Evolutionary conservation across 768 basidiomycete genomes (phyloP).

Genomic region (Scleroderma bovista): DNA sequence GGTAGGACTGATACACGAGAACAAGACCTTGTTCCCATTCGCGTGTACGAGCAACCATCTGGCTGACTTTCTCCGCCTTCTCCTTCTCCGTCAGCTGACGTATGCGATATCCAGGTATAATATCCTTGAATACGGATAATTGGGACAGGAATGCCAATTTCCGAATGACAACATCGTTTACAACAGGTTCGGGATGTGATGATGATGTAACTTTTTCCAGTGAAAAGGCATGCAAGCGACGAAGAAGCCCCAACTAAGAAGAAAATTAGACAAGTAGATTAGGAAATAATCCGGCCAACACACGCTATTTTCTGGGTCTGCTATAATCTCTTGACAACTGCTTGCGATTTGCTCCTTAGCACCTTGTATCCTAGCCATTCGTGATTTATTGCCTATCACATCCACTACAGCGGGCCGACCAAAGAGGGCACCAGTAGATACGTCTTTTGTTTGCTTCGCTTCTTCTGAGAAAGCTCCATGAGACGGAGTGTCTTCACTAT

Average conservation of each 20-base stretch:
- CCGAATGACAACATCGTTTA: slow-evolving; percentile 78
- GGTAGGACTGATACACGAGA: slow-evolving; percentile 79
- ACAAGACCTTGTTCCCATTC: slow-evolving; percentile 97
- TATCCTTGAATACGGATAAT: slow-evolving; percentile 91
- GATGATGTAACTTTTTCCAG: slow-evolving; percentile 66
- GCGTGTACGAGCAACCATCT: slow-evolving; percentile 82
- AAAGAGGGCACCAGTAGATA: slow-evolving; percentile 80
- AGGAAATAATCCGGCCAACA: slow-evolving; percentile 24
- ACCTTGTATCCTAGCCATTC: slow-evolving; percentile 58
- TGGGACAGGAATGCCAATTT: slow-evolving; percentile 87
- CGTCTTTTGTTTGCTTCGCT: slow-evolving; percentile 50
- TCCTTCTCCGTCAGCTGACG: slow-evolving; percentile 87
- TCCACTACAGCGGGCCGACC: slow-evolving; percentile 78
- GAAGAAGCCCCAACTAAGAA: slow-evolving; percentile 75
- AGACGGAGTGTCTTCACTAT: slow-evolving; percentile 32
- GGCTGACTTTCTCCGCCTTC: slow-evolving; percentile 88
- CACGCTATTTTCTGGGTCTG: slow-evolving; percentile 94
- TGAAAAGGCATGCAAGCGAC: slow-evolving; percentile 87
- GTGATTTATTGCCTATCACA: slow-evolving; percentile 61
- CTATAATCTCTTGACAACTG: slow-evolving; percentile 89
- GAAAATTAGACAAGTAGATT: slow-evolving; percentile 9
- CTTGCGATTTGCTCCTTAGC: slow-evolving; percentile 94
- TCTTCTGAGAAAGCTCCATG: slow-evolving; percentile 22
- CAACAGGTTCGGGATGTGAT: slow-evolving; percentile 61
- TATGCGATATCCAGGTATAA: slow-evolving; percentile 94